Evolutionary conservation across 371 early-diverging fungal genomes (phyloP).

Genomic region (Dichotomocladium elegans): DNA sequence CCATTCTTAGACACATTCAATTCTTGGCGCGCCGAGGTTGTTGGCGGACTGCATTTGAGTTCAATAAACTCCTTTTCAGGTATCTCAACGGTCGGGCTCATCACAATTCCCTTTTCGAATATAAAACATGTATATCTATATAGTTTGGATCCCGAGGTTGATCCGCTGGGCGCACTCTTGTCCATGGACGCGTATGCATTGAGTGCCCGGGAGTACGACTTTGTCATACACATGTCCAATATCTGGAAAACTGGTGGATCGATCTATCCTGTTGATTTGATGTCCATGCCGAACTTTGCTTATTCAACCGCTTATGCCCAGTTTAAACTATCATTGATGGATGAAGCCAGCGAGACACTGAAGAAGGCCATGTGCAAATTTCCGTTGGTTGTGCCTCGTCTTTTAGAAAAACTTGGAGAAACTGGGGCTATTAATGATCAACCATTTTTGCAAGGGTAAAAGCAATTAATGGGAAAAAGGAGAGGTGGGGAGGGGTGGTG

Average conservation of each 20-base stretch:
- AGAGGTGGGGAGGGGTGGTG: not conserved
- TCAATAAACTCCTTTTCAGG: slow-evolving; percentile 73
- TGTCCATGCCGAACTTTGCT: slow-evolving; percentile 70
- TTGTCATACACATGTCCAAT: slow-evolving; percentile 49
- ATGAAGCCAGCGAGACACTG: slow-evolving; percentile 50
- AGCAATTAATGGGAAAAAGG: not conserved
- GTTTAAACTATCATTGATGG: slow-evolving; percentile 49
- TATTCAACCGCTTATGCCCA: slow-evolving; percentile 75
- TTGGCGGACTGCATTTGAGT: slow-evolving; percentile 91
- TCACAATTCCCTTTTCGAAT: not conserved
- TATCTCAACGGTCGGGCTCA: no score
- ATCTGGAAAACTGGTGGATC: slow-evolving; percentile 38
- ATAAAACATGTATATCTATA: no score
- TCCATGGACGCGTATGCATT: slow-evolving; percentile 84
- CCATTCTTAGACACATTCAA: slow-evolving; percentile 79
- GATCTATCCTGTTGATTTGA: slow-evolving; percentile 27
- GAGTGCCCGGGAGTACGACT: slow-evolving; percentile 71
- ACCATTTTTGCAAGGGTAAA: slow-evolving; percentile 3
- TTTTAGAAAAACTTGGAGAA: slow-evolving; percentile 36
- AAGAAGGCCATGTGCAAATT: slow-evolving; percentile 59
- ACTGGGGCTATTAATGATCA: slow-evolving; percentile 1
- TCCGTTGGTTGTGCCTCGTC: slow-evolving; percentile 26
- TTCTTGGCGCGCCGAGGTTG: slow-evolving; percentile 85
- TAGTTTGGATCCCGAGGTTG: slow-evolving; percentile 71
- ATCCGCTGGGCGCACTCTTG: slow-evolving; percentile 73